Conservation (phyloP, 2,329 filamentous ascomycete genomes). For the Neopestalotiopsis rosae region DNA sequence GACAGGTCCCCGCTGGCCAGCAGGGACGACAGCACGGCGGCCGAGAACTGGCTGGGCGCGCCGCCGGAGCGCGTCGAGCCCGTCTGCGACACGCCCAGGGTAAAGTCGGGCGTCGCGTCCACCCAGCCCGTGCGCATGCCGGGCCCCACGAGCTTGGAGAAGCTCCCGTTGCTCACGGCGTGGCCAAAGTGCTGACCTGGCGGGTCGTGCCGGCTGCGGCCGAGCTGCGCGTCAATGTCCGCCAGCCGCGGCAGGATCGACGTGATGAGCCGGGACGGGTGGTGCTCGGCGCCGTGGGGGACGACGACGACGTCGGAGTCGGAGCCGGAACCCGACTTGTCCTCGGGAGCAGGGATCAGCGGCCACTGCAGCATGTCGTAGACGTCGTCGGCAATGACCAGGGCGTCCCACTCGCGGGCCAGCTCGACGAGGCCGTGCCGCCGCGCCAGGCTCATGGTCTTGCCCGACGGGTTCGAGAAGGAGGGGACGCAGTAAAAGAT, state of each 20-base stretch:
- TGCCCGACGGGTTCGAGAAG: conserved; percentile 86
- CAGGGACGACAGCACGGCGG: conserved; percentile 56
- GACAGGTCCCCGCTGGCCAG: conserved; percentile 50
- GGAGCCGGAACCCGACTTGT: too few species aligned
- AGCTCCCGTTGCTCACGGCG: conserved; percentile 83
- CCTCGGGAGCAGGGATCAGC: conserved; percentile 23
- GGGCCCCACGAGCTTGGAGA: conserved; percentile 85
- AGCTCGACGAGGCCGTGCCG: conserved; percentile 74
- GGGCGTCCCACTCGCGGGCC: conserved; percentile 78
- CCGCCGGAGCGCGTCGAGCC: conserved; percentile 63
- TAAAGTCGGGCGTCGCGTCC: conserved; percentile 64
- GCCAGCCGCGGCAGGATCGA: conserved; percentile 76
- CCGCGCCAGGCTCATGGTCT: conserved; percentile 75
- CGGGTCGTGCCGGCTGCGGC: conserved; percentile 47
- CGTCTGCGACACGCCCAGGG: conserved; percentile 56
- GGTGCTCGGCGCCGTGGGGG: background rate
- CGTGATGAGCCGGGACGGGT: conserved; percentile 27
- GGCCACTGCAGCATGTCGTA: conserved; percentile 93
- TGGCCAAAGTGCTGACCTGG: conserved; percentile 68
- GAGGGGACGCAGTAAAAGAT: conserved; percentile 89
- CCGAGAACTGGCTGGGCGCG: conserved; percentile 59
- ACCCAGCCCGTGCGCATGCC: conserved; percentile 89
- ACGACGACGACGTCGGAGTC: too few species aligned
- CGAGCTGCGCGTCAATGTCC: conserved; percentile 76
- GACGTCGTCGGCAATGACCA: conserved; percentile 90